A percentile compares a stretch with the other conserved stretches of the same genome.
phyloP scores from a whole-genome alignment of 2,329 filamentous ascomycete species.

The Cytospora leucostoma region DNA sequence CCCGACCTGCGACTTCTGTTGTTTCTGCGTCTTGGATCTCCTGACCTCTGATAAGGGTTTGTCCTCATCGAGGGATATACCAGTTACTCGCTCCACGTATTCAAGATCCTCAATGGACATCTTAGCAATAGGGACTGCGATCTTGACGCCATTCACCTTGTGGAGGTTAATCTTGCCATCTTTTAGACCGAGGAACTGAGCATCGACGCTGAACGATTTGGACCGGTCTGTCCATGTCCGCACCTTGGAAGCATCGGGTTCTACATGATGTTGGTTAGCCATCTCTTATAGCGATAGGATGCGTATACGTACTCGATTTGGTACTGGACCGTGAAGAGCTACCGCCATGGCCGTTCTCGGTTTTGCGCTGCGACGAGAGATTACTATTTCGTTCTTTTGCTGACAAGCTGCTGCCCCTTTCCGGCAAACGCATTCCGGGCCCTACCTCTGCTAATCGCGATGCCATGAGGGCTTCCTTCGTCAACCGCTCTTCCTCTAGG shows the following conservation, averaged over 20 bases:
- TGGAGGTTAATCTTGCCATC: conserved; percentile 98
- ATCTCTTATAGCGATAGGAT: background rate
- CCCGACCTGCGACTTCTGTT: conserved; percentile 48
- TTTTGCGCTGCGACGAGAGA: conserved; percentile 68
- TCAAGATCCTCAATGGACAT: conserved; percentile 96
- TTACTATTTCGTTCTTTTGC: conserved; percentile 67
- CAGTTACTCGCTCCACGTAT: conserved; percentile 88
- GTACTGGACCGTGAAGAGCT: conserved; percentile 59
- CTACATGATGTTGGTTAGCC: conserved; percentile 44
- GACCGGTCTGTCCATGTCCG: conserved; percentile 94
- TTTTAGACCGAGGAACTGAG: conserved; percentile 90
- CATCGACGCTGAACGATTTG: conserved; percentile 95
- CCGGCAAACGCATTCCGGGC: conserved; percentile 72
- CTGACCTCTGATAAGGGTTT: conserved; percentile 88
- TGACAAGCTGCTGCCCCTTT: conserved; percentile 77
- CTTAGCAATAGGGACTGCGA: conserved; percentile 90
- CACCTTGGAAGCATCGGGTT: conserved; percentile 80
- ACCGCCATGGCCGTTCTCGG: conserved; percentile 64
- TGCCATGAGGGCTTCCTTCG: conserved; percentile 74
- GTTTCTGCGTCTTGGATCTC: conserved; percentile 43
- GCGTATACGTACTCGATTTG: conserved; percentile 68
- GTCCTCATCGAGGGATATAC: conserved; percentile 88
- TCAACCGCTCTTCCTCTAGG: conserved; percentile 79
- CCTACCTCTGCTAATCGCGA: conserved; percentile 69
- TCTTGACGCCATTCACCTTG: conserved; percentile 97